A percentile compares a stretch with the other conserved stretches of the same genome.
These are phyloP conservation scores for Xylariaceae sp. DNA, from an alignment of 2,329 filamentous ascomycete species.

Conservation along the genomic window DNA sequence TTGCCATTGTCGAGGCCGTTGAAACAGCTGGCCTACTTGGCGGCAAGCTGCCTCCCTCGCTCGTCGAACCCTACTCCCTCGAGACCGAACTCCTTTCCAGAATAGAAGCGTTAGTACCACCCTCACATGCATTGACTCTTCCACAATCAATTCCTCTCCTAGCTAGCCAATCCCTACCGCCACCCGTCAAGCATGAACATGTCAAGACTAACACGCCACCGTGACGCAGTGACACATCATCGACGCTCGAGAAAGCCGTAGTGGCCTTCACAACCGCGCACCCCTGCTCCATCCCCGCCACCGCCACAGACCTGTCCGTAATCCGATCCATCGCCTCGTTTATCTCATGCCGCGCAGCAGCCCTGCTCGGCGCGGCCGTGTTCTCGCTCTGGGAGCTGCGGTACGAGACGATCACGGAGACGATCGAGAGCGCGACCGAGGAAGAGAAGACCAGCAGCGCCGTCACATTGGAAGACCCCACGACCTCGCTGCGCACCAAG, in stretches of 20 bases:
- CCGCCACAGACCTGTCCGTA: conserved; percentile 44
- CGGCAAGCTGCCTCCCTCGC: conserved; percentile 50
- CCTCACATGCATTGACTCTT: not conserved
- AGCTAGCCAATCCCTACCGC: not conserved
- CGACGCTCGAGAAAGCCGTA: conserved; percentile 41
- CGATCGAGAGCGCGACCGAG: conserved; percentile 34
- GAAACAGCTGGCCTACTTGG: conserved; percentile 49
- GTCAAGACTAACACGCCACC: conserved; percentile 14
- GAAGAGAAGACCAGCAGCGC: conserved; percentile 33
- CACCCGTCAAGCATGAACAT: not conserved
- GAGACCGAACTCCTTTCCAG: conserved; percentile 56
- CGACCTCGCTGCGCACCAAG: conserved; percentile 44
- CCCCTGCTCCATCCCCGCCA: conserved; percentile 35
- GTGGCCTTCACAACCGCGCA: conserved; percentile 46
- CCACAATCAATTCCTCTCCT: not conserved
- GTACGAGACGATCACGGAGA: conserved; percentile 35
- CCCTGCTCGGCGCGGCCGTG: conserved; percentile 54
- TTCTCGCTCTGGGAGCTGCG: conserved; percentile 56
- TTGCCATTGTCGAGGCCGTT: conserved; percentile 55
- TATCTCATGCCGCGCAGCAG: conserved; percentile 54
- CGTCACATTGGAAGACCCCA: conserved; percentile 22
- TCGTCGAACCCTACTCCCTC: conserved; percentile 51
- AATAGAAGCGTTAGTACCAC: conserved; percentile 48
- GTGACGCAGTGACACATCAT: conserved; percentile 39
- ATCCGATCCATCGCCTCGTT: conserved; percentile 50